These are phyloP conservation scores for Xylaria sp. DNA, from an alignment of 2,329 filamentous ascomycete genomes.

Conservation along the genomic window DNA sequence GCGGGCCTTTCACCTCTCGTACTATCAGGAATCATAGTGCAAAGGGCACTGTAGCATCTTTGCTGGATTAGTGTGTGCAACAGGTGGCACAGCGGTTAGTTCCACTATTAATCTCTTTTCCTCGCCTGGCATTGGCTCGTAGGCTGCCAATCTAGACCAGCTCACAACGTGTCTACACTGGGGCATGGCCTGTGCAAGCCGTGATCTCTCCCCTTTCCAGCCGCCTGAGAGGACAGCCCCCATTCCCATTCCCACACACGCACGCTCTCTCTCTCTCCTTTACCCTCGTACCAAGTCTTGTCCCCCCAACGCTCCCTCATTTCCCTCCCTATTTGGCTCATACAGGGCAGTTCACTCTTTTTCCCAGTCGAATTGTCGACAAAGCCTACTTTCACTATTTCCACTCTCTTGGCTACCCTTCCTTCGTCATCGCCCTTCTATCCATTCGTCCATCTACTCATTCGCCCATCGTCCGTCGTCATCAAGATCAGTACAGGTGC, in stretches of 20 bases:
- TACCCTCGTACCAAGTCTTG: slow-evolving; percentile 32
- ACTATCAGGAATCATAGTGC: not conserved
- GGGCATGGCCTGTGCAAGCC: slow-evolving; percentile 6
- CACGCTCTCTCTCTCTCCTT: slow-evolving; percentile 30
- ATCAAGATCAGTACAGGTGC: slow-evolving; percentile 5
- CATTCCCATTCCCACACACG: slow-evolving; percentile 31
- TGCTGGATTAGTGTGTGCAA: slow-evolving; percentile 4
- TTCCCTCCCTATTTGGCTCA: slow-evolving; percentile 38
- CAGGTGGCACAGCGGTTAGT: slow-evolving; percentile 15
- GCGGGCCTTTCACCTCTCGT: slow-evolving; percentile 3
- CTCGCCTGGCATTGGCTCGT: slow-evolving; percentile 25
- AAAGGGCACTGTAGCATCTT: not conserved
- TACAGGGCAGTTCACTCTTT: slow-evolving; percentile 38
- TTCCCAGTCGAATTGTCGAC: slow-evolving; percentile 25
- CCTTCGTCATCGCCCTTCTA: slow-evolving; percentile 15
- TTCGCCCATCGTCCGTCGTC: slow-evolving; percentile 12
- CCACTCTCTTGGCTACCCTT: slow-evolving; percentile 21
- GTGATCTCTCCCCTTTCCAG: slow-evolving; percentile 33
- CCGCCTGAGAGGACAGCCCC: slow-evolving; percentile 33
- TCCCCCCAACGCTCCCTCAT: slow-evolving; percentile 36
- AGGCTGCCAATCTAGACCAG: slow-evolving; percentile 26
- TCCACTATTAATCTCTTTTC: slow-evolving; percentile 31
- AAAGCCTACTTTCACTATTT: slow-evolving; percentile 34
- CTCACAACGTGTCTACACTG: slow-evolving; percentile 28
- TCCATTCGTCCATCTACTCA: not conserved